phyloP scores from a whole-genome alignment of 257 asterid genomes.

The Plantago major region DNA sequence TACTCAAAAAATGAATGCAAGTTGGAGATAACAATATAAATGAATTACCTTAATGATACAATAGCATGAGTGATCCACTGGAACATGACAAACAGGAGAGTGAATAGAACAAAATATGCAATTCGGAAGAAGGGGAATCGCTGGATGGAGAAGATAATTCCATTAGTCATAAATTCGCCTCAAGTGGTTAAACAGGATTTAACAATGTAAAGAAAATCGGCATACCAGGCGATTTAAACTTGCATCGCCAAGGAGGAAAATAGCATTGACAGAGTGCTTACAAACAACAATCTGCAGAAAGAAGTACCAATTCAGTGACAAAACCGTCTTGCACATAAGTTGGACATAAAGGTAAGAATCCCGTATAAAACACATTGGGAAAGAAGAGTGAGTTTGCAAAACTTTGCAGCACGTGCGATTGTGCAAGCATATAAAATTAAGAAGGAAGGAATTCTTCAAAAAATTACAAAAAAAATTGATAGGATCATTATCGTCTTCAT shows the following conservation, averaged over 20 bases:
- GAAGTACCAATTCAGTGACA: slow-evolving; percentile 3
- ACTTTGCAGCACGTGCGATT: no score
- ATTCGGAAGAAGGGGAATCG: slow-evolving; percentile 82
- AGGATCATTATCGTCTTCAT: no score
- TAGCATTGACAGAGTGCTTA: slow-evolving; percentile 72
- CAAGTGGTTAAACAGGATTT: not conserved
- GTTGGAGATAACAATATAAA: not conserved
- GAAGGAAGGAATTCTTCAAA: no score
- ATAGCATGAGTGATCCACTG: slow-evolving; percentile 84
- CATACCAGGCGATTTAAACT: slow-evolving; percentile 56
- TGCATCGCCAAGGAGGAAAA: slow-evolving; percentile 62
- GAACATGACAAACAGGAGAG: slow-evolving; percentile 58
- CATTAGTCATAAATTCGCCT: slow-evolving; percentile 14
- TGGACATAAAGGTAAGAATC: not conserved
- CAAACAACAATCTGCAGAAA: slow-evolving; percentile 50
- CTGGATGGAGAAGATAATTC: slow-evolving; percentile 39
- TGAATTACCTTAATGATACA: slow-evolving; percentile 45
- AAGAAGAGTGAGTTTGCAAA: no score
- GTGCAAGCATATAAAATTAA: no score
- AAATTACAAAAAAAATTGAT: no score
- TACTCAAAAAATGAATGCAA: not conserved
- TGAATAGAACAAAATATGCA: slow-evolving; percentile 72
- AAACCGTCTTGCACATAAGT: no score
- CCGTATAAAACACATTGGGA: not conserved
- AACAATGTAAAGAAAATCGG: slow-evolving; percentile 1